A percentile compares a stretch with the other conserved stretches of the same genome.
phyloP scores from a whole-genome alignment of 2,329 filamentous ascomycete genomes.

The Pyricularia pennisetigena region DNA sequence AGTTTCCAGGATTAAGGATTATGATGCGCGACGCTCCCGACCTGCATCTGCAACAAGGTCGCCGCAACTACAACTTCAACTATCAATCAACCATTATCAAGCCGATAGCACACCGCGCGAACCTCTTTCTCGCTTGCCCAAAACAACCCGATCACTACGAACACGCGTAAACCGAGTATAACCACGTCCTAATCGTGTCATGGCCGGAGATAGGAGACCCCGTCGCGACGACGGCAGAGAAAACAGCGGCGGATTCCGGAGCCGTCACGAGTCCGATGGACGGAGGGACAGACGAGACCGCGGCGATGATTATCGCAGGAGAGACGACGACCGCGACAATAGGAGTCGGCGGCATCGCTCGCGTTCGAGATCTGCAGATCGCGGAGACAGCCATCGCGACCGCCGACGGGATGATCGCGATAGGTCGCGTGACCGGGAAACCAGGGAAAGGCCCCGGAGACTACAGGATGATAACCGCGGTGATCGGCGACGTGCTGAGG shows the following conservation, averaged over 20 bases:
- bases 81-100: background rate
- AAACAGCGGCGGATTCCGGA: background rate
- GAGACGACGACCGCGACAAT: conserved; percentile 8
- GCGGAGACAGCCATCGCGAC: background rate
- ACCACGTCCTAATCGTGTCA: background rate
- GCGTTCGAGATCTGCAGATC: conserved; percentile 6
- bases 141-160: background rate
- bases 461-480: background rate
- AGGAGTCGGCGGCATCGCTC: conserved; percentile 8
- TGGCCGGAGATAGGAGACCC: conserved; percentile 7
- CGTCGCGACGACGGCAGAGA: conserved; percentile 10
- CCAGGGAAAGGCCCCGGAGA: conserved; percentile 1
- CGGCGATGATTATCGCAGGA: conserved; percentile 3
- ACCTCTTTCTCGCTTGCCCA: background rate
- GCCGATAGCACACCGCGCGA: background rate
- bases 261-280: background rate
- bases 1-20: background rate
- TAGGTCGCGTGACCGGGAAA: conserved; percentile 6
- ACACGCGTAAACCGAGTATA: background rate
- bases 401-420: background rate
- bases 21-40: background rate
- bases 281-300: conserved; percentile 2
- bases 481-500: conserved; percentile 1
- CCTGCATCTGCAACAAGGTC: background rate
- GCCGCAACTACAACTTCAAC: background rate